phyloP scores from a whole-genome alignment of 495 filamentous ascomycete species.

The Neurospora hispaniola region DNA sequence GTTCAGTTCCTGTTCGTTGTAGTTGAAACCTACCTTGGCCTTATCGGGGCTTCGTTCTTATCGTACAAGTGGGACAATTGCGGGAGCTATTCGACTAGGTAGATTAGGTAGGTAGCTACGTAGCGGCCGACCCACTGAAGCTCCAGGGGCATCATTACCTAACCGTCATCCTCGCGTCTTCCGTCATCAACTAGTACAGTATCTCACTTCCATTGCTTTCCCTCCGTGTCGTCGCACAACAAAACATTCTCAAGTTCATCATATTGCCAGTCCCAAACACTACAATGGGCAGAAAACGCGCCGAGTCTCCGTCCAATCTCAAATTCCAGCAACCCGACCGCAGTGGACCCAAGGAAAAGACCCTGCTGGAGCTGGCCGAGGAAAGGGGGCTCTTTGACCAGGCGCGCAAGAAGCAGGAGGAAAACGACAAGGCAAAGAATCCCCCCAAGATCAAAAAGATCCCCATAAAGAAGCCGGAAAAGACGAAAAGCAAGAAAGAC shows the following conservation, averaged over 20 bases:
- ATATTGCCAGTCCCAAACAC: neutral
- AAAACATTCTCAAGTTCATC: neutral
- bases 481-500: slow-evolving; percentile 7
- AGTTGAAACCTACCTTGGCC: neutral
- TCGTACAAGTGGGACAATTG: neutral
- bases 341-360: slow-evolving; percentile 41
- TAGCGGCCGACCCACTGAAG: neutral
- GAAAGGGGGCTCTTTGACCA: slow-evolving; percentile 42
- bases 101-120: too few species aligned
- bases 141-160: neutral
- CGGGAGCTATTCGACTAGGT: neutral
- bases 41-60: neutral
- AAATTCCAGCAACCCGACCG: slow-evolving; percentile 51
- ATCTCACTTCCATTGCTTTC: neutral
- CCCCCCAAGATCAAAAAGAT: slow-evolving; percentile 10
- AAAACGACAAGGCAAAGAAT: slow-evolving; percentile 18
- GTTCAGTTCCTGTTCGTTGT: neutral
- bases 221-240: neutral
- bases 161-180: neutral
- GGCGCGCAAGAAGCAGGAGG: slow-evolving; percentile 21
- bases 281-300: slow-evolving; percentile 35
- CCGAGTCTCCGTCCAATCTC: slow-evolving; percentile 39
- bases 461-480: slow-evolving; percentile 14
- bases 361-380: slow-evolving; percentile 54
- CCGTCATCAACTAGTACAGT: neutral